Percentiles rank a stretch among this genome's conserved stretches.
Conservation (phyloP, 1,284 basidiomycete species). For the Bjerkandera adusta region DNA sequence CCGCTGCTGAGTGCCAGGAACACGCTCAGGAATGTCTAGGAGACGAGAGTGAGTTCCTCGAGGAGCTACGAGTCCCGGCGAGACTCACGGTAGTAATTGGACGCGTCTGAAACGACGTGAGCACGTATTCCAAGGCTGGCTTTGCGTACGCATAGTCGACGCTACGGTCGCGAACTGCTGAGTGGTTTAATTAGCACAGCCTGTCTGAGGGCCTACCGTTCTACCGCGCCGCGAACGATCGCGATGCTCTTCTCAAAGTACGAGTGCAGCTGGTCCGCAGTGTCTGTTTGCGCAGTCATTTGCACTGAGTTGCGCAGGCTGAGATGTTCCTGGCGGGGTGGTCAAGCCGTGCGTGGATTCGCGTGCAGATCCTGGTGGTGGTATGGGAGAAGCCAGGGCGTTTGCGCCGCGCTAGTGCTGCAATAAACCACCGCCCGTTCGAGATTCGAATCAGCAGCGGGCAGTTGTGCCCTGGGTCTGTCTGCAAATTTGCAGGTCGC, state of each 20-base stretch:
- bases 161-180: not conserved
- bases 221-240: conserved; percentile 3
- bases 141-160: conserved; percentile 3
- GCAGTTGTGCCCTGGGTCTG: too few relatives aligned
- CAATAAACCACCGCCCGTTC: too few relatives aligned
- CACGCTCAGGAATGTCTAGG: conserved; percentile 15
- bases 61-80: not conserved
- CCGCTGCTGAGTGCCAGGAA: conserved; percentile 13
- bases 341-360: too few relatives aligned
- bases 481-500: too few relatives aligned
- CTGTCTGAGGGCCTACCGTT: conserved; percentile 4
- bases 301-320: too few relatives aligned
- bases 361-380: too few relatives aligned
- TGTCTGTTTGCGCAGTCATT: too few relatives aligned
- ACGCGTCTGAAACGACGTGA: conserved; percentile 1
- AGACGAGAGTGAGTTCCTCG: not conserved
- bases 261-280: conserved; percentile 9
- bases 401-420: too few relatives aligned
- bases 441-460: too few relatives aligned
- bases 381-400: too few relatives aligned
- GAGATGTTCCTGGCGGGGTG: too few relatives aligned
- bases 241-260: conserved; percentile 15
- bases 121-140: not conserved
- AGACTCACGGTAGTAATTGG: conserved; percentile 6
- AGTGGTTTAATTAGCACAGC: not conserved